Evolutionary conservation across 768 basidiomycete genomes (phyloP).

Genomic region (Tubosaeta sp.): DNA sequence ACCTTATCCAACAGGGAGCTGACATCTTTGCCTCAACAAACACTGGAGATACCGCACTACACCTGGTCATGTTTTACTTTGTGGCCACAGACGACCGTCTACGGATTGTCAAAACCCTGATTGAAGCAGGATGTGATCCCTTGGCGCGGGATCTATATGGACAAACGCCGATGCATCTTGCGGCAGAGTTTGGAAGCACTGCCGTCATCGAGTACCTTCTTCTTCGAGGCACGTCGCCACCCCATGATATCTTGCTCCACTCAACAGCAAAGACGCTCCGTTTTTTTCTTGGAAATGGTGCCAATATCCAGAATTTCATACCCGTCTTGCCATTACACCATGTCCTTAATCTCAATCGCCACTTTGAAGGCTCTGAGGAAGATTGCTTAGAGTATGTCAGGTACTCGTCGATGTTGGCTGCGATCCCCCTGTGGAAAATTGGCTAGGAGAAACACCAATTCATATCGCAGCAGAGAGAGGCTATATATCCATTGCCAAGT

Average conservation of each 20-base stretch:
- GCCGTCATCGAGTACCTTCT: conserved; percentile 1
- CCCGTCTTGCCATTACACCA: neutral
- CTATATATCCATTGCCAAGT: neutral
- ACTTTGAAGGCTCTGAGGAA: no score
- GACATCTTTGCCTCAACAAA: neutral
- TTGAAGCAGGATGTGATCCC: conserved; percentile 8
- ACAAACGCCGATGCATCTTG: neutral
- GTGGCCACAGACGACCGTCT: neutral
- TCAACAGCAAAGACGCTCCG: neutral
- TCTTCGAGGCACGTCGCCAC: neutral
- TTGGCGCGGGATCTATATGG: neutral
- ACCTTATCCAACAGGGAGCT: neutral
- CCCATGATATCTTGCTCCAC: neutral
- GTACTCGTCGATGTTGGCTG: neutral
- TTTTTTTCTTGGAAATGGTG: neutral
- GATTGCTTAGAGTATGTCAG: neutral
- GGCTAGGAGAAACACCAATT: neutral
- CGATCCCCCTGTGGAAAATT: neutral
- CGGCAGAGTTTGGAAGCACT: neutral
- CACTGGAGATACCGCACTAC: neutral
- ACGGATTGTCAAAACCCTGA: neutral
- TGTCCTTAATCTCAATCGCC: neutral
- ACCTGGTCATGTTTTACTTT: neutral
- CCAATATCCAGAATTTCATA: neutral
- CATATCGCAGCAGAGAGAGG: neutral